Evolutionary conservation across 2,329 filamentous ascomycete species (phyloP).

Genomic region (Trichoderma breve): DNA sequence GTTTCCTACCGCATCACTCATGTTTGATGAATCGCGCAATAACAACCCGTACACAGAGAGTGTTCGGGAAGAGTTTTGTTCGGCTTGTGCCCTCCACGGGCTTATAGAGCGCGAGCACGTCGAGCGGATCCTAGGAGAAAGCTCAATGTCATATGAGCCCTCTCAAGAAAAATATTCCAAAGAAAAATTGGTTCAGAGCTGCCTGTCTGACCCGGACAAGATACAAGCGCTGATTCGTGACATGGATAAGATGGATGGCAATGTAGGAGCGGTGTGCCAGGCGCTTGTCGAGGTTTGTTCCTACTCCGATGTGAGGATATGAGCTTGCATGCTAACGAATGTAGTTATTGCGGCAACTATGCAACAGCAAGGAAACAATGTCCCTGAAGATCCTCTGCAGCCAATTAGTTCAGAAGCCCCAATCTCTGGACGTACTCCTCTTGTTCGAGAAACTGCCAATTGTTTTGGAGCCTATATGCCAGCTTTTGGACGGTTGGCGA

Average conservation of each 20-base stretch:
- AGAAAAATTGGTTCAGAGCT: constrained; percentile 75
- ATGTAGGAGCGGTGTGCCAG: constrained; percentile 79
- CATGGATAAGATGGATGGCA: constrained; percentile 86
- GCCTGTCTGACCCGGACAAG: constrained; percentile 70
- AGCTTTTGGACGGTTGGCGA: constrained; percentile 73
- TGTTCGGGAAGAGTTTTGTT: constrained; percentile 73
- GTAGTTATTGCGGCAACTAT: constrained; percentile 67
- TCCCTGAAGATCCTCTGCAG: constrained; percentile 73
- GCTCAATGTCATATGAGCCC: constrained; percentile 75
- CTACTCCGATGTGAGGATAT: not conserved
- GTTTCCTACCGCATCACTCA: constrained; percentile 59
- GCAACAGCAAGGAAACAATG: constrained; percentile 73
- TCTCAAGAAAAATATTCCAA: constrained; percentile 73
- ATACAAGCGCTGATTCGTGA: constrained; percentile 76
- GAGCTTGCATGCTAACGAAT: not conserved
- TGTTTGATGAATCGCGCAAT: constrained; percentile 59
- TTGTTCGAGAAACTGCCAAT: constrained; percentile 69
- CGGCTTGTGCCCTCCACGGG: constrained; percentile 83
- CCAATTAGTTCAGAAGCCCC: constrained; percentile 68
- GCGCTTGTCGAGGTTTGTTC: constrained; percentile 66
- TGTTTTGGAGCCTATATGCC: constrained; percentile 72
- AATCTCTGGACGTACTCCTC: constrained; percentile 70
- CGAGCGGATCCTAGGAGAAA: constrained; percentile 76
- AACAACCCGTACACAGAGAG: constrained; percentile 58
- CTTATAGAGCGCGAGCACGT: constrained; percentile 78